Evolutionary conservation across 306 rosid genomes (phyloP).

Genomic region (Vigna unguiculata): DNA sequence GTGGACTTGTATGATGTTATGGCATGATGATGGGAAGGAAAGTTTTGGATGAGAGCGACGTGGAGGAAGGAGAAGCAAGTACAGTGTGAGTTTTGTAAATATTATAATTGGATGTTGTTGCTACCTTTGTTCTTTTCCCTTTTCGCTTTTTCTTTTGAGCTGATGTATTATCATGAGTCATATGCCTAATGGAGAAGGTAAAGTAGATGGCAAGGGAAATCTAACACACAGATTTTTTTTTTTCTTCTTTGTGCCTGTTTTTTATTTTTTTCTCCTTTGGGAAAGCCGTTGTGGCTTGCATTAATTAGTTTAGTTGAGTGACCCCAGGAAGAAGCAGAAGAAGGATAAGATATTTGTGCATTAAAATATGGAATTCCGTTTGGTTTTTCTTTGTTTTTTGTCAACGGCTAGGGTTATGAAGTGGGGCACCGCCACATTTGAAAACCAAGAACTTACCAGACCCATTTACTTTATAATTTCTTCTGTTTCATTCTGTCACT

Average conservation of each 20-base stretch:
- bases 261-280: constrained; percentile 44
- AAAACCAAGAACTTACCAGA: constrained; percentile 8
- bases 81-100: constrained; percentile 25
- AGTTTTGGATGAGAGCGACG: constrained; percentile 23
- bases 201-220: constrained; percentile 1
- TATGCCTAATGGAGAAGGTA: constrained; percentile 39
- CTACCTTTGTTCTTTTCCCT: constrained; percentile 20
- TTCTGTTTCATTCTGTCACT: not conserved
- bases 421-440: not conserved
- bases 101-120: constrained; percentile 5
- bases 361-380: not conserved
- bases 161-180: constrained; percentile 9
- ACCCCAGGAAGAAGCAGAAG: not conserved
- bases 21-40: constrained; percentile 22
- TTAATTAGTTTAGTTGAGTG: not conserved
- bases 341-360: not conserved
- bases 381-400: not conserved
- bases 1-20: not conserved
- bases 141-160: not conserved
- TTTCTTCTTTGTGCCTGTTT: no score
- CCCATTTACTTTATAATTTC: not conserved
- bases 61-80: constrained; percentile 30
- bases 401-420: not conserved
- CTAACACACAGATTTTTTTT: not conserved
- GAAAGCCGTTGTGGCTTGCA: constrained; percentile 36